Conservation (phyloP, 495 filamentous ascomycete species). For the Hyaloscypha finlandica region DNA sequence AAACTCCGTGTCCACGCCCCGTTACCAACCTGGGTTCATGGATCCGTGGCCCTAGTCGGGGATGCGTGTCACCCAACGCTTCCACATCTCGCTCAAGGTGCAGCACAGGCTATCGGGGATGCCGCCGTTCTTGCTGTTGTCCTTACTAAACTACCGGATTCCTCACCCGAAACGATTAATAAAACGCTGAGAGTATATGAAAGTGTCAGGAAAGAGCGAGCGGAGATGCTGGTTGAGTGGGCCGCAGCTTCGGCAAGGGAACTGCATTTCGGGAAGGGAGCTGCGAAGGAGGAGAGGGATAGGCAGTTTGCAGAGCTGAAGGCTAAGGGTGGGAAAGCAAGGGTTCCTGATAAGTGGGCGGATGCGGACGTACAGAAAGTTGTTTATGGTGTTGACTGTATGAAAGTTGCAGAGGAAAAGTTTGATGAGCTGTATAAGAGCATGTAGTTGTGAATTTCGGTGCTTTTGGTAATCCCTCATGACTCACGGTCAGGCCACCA, state of each 20-base stretch:
- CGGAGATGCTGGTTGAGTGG: slow-evolving; percentile 67
- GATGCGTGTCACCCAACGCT: too few species aligned
- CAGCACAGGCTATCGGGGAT: too few species aligned
- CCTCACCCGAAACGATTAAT: too few species aligned
- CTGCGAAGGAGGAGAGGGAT: slow-evolving; percentile 74
- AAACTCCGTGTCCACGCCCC: too few species aligned
- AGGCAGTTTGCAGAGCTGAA: slow-evolving; percentile 58
- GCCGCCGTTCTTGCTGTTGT: too few species aligned
- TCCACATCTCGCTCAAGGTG: too few species aligned
- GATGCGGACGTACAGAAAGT: slow-evolving; percentile 65
- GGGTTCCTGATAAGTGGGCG: slow-evolving; percentile 76
- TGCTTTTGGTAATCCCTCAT: too few species aligned
- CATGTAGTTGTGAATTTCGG: neutral
- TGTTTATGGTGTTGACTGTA: slow-evolving; percentile 59
- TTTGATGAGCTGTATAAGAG: slow-evolving; percentile 6
- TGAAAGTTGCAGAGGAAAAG: slow-evolving; percentile 19
- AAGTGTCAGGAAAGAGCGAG: slow-evolving; percentile 68
- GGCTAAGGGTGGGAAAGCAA: slow-evolving; percentile 47
- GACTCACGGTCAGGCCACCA: too few species aligned
- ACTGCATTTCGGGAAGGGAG: slow-evolving; percentile 73
- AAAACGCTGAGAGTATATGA: slow-evolving; percentile 68
- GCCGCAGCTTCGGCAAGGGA: slow-evolving; percentile 64
- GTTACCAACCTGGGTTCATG: too few species aligned
- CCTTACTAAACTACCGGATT: too few species aligned
- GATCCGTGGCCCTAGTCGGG: too few species aligned